A percentile compares a stretch with the other conserved stretches of the same genome.
These are phyloP conservation scores for Spergularia bocconei DNA, from an alignment of 148 eudicot genomes.

Conservation along the genomic window DNA sequence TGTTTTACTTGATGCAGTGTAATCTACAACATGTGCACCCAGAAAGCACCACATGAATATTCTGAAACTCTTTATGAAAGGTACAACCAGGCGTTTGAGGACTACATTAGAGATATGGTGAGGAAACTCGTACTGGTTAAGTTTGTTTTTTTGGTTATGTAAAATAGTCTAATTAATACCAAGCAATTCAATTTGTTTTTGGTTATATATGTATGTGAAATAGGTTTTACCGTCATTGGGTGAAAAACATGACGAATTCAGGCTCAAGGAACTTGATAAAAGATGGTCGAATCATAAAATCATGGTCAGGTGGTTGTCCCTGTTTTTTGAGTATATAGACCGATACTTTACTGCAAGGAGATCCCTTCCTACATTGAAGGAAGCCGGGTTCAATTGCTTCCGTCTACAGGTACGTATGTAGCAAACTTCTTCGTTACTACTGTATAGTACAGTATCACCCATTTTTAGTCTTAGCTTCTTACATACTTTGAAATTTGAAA, in stretches of 20 bases:
- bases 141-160: too few species aligned
- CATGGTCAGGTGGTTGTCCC: constrained; percentile 41
- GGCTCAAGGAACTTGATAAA: constrained; percentile 36
- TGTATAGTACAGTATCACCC: too few species aligned
- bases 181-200: not conserved
- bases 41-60: constrained; percentile 40
- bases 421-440: not conserved
- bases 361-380: constrained; percentile 31
- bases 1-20: constrained; percentile 23
- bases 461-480: too few species aligned
- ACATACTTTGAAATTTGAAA: too few species aligned
- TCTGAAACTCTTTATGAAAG: constrained; percentile 33
- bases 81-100: constrained; percentile 30
- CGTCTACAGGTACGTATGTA: constrained; percentile 35
- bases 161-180: too few species aligned
- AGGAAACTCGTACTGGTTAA: constrained; percentile 16
- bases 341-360: constrained; percentile 35
- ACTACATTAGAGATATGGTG: constrained; percentile 33
- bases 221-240: constrained; percentile 42
- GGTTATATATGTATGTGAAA: not conserved
- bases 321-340: constrained; percentile 39
- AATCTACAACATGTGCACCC: constrained; percentile 46
- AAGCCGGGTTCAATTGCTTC: constrained; percentile 36
- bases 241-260: constrained; percentile 40
- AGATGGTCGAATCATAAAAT: constrained; percentile 47